Base-by-base conservation (phyloP, 2,329 filamentous ascomycete species). In the Fusarium ramigenum region DNA sequence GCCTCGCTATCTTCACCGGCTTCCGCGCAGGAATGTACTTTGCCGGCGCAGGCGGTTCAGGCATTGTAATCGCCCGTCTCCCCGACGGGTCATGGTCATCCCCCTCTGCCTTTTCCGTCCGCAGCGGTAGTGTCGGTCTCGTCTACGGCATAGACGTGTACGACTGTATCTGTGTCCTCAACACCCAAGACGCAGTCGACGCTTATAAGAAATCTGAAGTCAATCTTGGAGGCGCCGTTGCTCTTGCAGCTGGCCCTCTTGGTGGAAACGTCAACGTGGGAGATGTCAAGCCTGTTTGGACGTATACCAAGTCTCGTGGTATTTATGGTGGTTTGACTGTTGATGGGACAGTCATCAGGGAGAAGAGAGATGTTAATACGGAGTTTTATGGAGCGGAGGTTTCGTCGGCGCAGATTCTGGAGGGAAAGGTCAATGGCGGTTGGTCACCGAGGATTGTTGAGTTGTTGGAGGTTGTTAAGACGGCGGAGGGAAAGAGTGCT, bases 11-110 rank as follows among this genome's bases (percentile, higher is more conserved):
- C 1, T 68, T 68, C 10, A 68, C 63, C 0, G 65, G 65, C 4
- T 68, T 68, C n/a, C 42, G 65, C 34, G 65, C 65, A 21, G 65
- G 65, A 2, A 68, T 68, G 65, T 68, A 68, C 9, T 68, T 68
- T 1, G 65, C 65, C 0, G 65, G 65, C 1, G 65, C 65, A 19
- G 65, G 65, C 1, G 63, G 65, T 1, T 68, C 63, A 12, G 65
- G 65, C 7, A 21, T 68, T 16, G 63, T 54, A 1, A 68, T 62
- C 0, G 54, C 63, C 3, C 54, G 65, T 0, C 25, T 68, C 1
- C 16, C 56, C 18, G 47, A 68, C 3, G 56, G 56, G 3, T 39
- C 65, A 1, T 68, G 63, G 65, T 68, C 65, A 0, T 19, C 54
- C 0, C 65, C 65, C 3, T 68, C 65, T 15, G 63, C 63, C 5